Conservation (phyloP, 1,139 yeast species). For the Hemisphaericaspora xylofermentans region DNA sequence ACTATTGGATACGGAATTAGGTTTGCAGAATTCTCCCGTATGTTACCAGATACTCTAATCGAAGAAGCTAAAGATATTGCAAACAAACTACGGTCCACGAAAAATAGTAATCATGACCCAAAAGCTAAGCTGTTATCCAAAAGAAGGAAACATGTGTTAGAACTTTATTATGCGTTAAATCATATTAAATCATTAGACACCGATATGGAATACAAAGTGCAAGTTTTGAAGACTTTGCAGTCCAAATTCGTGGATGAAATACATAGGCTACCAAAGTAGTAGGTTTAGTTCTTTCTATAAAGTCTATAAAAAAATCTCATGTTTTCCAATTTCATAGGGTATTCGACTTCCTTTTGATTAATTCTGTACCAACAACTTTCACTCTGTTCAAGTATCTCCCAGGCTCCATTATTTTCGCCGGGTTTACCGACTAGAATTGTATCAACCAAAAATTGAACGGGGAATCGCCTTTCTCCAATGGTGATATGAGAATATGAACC, state of each 20-base stretch:
- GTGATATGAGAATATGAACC: slow-evolving; percentile 84
- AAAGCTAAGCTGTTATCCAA: slow-evolving; percentile 8
- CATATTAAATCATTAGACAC: slow-evolving; percentile 9
- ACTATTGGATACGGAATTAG: slow-evolving; percentile 27
- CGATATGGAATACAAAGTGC: slow-evolving; percentile 9
- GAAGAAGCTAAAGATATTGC: slow-evolving; percentile 25
- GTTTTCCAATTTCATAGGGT: slow-evolving; percentile 75
- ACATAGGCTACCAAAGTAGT: slow-evolving; percentile 6
- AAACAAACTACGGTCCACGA: slow-evolving; percentile 9
- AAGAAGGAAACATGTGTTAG: slow-evolving; percentile 14
- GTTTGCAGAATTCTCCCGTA: slow-evolving; percentile 16
- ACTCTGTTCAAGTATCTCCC: slow-evolving; percentile 64
- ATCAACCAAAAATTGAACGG: slow-evolving; percentile 78
- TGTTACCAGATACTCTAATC: slow-evolving; percentile 23
- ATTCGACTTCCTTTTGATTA: slow-evolving; percentile 50
- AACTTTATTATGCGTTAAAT: slow-evolving; percentile 15
- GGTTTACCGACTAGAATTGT: slow-evolving; percentile 63
- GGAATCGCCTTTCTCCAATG: slow-evolving; percentile 73
- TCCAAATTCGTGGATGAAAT: slow-evolving; percentile 15
- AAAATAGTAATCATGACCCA: slow-evolving; percentile 2
- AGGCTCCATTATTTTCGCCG: slow-evolving; percentile 49
- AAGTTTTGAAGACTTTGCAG: slow-evolving; percentile 13
- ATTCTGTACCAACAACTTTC: slow-evolving; percentile 86
- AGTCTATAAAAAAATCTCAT: slow-evolving; percentile 84
- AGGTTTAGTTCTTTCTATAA: slow-evolving; percentile 52